Evolutionary conservation across 2,329 filamentous ascomycete genomes (phyloP), one percentile per base, ranked within the genome.

Genomic region (Monilinia vaccinii-corymbosi): DNA sequence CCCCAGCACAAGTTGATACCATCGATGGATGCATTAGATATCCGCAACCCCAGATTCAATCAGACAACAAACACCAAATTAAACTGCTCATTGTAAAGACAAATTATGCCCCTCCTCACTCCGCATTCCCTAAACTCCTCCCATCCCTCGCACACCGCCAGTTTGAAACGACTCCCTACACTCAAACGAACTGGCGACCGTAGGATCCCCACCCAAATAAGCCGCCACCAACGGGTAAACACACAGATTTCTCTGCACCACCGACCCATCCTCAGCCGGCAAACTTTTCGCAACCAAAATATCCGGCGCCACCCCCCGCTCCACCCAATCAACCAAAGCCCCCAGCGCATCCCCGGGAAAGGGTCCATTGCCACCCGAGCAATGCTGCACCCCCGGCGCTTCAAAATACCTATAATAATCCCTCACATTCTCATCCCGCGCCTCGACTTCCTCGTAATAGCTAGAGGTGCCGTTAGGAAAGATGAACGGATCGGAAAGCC

Each of bases 401-500:
- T 64, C 58, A 47, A 71, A 75, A n/a, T 66, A 64, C 1, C 72
- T 64, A 44, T 70, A 74, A 58, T 71, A 75, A n/a, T 70, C 61
- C 10, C 69, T 59, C 0, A 71, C 49, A 0, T 60, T 49, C 23
- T n/a, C n/a, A 60, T 62, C 57, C 3, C 16, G 4, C 11, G 13
- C 16, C 28, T 62, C 57, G 1, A 71, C 69, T 14, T 60, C 11
- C 3, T 65, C 16, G 45, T 69, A 71, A 47, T 72, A 73, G 3
- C 62, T 48, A 66, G 71, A n/a, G 1, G 58, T 59, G 0, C 58
- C 61, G 8, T 42, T 46, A 2, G 46, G 50, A 13, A 40, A 34
- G 16, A 65, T 62, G 14, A 66, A 11, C 25, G 56, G 48, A 31
- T 66, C 64, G 4, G 49, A 57, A 1, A 63, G 21, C 3, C 65